These are phyloP conservation scores for Fusarium tricinctum DNA, from an alignment of 2,329 filamentous ascomycete species.

Conservation along the genomic window DNA sequence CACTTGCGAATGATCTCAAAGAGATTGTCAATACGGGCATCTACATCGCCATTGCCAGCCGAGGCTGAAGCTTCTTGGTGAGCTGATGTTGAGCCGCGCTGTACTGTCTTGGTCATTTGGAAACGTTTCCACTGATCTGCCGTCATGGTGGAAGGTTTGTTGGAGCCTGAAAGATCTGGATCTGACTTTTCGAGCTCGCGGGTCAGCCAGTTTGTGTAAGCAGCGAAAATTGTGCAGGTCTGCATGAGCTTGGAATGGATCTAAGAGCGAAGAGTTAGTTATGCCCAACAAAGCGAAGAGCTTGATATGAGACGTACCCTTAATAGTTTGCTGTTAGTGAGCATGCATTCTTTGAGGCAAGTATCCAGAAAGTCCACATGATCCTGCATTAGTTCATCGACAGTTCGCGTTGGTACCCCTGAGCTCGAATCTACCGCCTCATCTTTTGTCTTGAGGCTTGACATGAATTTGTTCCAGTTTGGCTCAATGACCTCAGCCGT, in stretches of 20 bases:
- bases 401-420: constrained; percentile 72
- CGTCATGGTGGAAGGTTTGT: constrained; percentile 71
- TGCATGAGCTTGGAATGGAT: constrained; percentile 98
- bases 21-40: constrained; percentile 76
- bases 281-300: background rate
- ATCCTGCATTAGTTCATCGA: constrained; percentile 98
- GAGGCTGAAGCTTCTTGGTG: constrained; percentile 56
- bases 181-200: constrained; percentile 88
- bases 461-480: constrained; percentile 96
- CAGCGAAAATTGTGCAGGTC: constrained; percentile 93
- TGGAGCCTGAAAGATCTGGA: constrained; percentile 76
- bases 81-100: constrained; percentile 53
- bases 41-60: constrained; percentile 51
- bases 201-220: constrained; percentile 88
- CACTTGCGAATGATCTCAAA: constrained; percentile 91
- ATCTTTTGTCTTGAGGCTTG: constrained; percentile 77
- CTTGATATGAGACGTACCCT: constrained; percentile 70
- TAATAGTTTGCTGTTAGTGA: constrained; percentile 94
- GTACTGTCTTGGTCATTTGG: constrained; percentile 63
- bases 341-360: constrained; percentile 98
- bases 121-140: constrained; percentile 72
- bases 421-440: constrained; percentile 51
- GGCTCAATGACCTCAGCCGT: constrained; percentile 98
- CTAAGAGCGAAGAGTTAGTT: constrained; percentile 61
- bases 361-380: constrained; percentile 98